Percentiles rank a stretch among this genome's conserved stretches.
Evolutionary conservation across 2,329 filamentous ascomycete species (phyloP).

Genomic region (Chalaropsis ovoidea): DNA sequence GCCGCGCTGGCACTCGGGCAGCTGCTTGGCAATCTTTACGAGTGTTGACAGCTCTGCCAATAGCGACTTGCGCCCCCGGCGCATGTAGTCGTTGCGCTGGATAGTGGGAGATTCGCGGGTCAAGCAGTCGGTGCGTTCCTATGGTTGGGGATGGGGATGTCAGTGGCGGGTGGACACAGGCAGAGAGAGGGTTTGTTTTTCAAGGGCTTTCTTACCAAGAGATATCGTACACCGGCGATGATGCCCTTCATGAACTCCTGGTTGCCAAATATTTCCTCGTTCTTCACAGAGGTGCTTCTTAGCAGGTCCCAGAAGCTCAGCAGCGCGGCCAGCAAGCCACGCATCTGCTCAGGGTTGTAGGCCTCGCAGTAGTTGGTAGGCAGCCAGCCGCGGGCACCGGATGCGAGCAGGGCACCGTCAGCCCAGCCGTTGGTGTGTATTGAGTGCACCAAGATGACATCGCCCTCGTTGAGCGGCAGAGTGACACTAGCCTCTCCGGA

Average conservation of each 20-base stretch:
- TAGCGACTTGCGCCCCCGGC: conserved; percentile 73
- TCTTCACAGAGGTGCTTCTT: conserved; percentile 63
- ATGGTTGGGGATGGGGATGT: conserved; percentile 11
- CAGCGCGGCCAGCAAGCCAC: conserved; percentile 71
- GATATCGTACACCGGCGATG: conserved; percentile 81
- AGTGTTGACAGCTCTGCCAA: conserved; percentile 81
- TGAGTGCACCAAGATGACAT: conserved; percentile 88
- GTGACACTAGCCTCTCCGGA: conserved; percentile 80
- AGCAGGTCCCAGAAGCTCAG: conserved; percentile 89
- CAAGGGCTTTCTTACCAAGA: conserved; percentile 55
- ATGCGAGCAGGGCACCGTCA: conserved; percentile 79
- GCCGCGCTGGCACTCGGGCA: conserved; percentile 62
- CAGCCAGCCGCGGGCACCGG: conserved; percentile 84
- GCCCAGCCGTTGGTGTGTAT: conserved; percentile 98
- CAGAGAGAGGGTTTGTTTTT: background rate
- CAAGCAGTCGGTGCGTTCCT: conserved; percentile 83
- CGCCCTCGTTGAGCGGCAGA: conserved; percentile 76
- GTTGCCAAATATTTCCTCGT: conserved; percentile 70
- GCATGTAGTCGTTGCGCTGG: conserved; percentile 62
- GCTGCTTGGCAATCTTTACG: conserved; percentile 75
- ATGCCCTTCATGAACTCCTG: conserved; percentile 91
- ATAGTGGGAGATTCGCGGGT: conserved; percentile 70
- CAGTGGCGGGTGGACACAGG: conserved; percentile 3
- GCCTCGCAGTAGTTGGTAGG: conserved; percentile 97
- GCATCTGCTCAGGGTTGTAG: conserved; percentile 82